phyloP scores from a whole-genome alignment of 2,329 filamentous ascomycete species.

The Beauveria sp. region DNA sequence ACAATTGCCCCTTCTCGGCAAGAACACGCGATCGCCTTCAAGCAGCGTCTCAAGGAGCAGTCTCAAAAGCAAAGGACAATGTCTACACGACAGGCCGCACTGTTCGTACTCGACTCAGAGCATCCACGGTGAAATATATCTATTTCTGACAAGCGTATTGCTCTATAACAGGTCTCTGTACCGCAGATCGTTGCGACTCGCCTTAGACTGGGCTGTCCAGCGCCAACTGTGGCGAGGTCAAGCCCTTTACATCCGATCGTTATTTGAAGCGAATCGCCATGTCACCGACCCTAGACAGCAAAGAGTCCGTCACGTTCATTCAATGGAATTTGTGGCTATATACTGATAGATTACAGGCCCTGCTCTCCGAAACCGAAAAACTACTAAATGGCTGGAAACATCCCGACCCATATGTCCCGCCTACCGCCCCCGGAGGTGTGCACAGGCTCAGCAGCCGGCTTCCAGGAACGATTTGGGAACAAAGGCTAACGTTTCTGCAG shows the following conservation, averaged over 20 bases:
- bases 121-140: constrained; percentile 7
- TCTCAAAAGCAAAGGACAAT: constrained; percentile 19
- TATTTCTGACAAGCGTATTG: neutral
- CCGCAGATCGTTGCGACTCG: constrained; percentile 83
- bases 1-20: neutral
- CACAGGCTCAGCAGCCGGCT: constrained; percentile 2
- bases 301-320: constrained; percentile 49
- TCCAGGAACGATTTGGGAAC: neutral
- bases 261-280: constrained; percentile 90
- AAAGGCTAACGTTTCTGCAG: constrained; percentile 36
- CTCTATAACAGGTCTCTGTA: constrained; percentile 63
- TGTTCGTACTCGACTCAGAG: constrained; percentile 32
- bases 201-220: constrained; percentile 93
- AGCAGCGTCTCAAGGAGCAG: neutral
- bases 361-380: constrained; percentile 83
- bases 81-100: constrained; percentile 41
- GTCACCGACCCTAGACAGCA: constrained; percentile 79
- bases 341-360: constrained; percentile 44
- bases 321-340: neutral
- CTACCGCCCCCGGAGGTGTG: constrained; percentile 88
- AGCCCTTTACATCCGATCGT: constrained; percentile 86
- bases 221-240: constrained; percentile 91
- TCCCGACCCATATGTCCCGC: constrained; percentile 83
- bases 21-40: neutral
- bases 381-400: constrained; percentile 93